A percentile compares a stretch with the other conserved stretches of the same genome.
Conservation (phyloP, 345 rosid species). For the Passiflora organensis region DNA sequence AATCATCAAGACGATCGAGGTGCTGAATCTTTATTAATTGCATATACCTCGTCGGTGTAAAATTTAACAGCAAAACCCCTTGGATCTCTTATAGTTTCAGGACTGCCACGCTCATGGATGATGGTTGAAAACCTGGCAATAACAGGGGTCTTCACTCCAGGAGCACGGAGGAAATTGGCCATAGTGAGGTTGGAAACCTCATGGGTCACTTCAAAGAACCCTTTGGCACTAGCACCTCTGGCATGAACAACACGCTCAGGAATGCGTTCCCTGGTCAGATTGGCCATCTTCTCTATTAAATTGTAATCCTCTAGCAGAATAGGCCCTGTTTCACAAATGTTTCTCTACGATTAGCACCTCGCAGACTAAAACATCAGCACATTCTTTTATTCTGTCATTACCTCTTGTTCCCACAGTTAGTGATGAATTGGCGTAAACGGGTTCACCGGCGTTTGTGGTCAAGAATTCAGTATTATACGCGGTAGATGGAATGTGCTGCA, state of each 20-base stretch:
- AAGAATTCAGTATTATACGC: conserved; percentile 12
- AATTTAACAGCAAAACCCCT: conserved; percentile 28
- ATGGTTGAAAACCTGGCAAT: conserved; percentile 27
- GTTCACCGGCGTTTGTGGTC: conserved; percentile 17
- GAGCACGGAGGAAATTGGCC: conserved; percentile 29
- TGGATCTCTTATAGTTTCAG: conserved; percentile 28
- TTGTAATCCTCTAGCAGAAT: conserved; percentile 28
- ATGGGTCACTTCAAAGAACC: conserved; percentile 28
- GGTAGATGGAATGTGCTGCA: conserved; percentile 14
- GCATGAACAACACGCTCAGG: conserved; percentile 32
- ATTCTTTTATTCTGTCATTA: no score
- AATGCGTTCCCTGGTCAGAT: conserved; percentile 26
- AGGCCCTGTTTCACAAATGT: conserved; percentile 15
- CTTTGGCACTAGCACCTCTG: conserved; percentile 27
- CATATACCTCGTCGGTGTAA: conserved; percentile 22
- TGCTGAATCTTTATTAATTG: no score
- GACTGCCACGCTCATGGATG: conserved; percentile 29
- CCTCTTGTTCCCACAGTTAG: conserved; percentile 21
- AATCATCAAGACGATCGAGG: no score
- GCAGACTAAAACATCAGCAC: no score
- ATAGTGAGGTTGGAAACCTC: conserved; percentile 20
- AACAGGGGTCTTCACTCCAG: conserved; percentile 28
- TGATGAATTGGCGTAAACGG: conserved; percentile 17
- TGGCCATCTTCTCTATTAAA: conserved; percentile 25
- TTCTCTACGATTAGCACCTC: no score